Evolutionary conservation across 129 eudicot genomes (phyloP), one percentile per base, ranked within the genome.

Genomic region (Gnaphalium uliginosum): DNA sequence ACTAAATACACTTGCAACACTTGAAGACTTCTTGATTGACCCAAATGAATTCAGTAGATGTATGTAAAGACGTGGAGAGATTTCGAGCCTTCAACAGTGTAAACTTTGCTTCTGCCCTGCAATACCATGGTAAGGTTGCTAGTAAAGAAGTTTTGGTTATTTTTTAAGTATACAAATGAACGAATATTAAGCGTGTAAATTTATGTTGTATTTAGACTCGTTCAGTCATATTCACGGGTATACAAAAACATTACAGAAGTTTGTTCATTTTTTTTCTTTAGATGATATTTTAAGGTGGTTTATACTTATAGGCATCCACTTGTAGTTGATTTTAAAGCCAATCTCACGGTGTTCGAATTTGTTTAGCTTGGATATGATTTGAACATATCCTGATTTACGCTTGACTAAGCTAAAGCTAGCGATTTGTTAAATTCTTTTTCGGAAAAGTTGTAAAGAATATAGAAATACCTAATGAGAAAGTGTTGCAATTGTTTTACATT

Each of bases 1-100:
- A 82, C 85, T 94, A 32, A 84, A 84, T 53, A 83, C 93, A 39
- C 96, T 94, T 7, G 93, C 97, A 24, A 84, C 91, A 13, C 77
- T 90, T 2, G 96, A 90, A 8, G 96, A 94, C 82, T 79, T 94
- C 85, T 76, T 94, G 64, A 83, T 87, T 17, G 95, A 88, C 57
- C 67, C 87, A 8, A 81, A 77, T 11, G 71, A 72, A 48, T 69
- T 77, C 81, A 60, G 37, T 26, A 66, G 62, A 62, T 68, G 73
- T 56, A 33, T 78, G 35, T 78, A 60, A 79, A 32, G n/a, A 56
- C 9, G 61, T 19, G 61, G 11, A 56, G 61, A 56, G 5, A 56
- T n/a, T 0, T 7, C 4, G 4, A 56, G 3, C 24, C 61, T 56
- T 21, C 61, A 56, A 56, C 26, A 19, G 26, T 26, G 46, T 76